Evolutionary conservation across 441 rosid species (phyloP).

Genomic region (Adansonia gregorii): DNA sequence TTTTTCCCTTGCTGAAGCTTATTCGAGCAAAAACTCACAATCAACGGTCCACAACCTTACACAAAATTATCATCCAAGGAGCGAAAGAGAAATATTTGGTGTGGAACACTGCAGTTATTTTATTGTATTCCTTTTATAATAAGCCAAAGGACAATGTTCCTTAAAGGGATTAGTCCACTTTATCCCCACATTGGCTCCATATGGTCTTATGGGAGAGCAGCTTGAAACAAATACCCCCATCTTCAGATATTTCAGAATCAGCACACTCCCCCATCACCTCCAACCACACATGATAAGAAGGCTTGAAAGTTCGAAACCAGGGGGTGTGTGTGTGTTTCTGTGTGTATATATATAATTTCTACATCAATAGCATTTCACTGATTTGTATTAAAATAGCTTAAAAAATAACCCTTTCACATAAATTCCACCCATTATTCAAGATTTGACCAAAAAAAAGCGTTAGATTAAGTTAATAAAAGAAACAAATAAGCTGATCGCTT

Average conservation of each 20-base stretch:
- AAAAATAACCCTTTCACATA: not conserved
- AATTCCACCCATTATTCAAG: conserved; percentile 7
- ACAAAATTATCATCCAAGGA: conserved; percentile 50
- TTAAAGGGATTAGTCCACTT: conserved; percentile 60
- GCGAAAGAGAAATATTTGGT: conserved; percentile 38
- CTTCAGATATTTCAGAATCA: conserved; percentile 39
- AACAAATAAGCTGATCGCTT: not conserved
- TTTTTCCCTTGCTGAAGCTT: conserved; percentile 24
- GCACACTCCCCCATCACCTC: conserved; percentile 28
- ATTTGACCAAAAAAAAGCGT: not conserved
- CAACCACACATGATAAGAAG: conserved; percentile 44
- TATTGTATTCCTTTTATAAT: conserved; percentile 38
- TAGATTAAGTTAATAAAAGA: conserved; percentile 6
- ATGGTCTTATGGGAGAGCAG: conserved; percentile 28
- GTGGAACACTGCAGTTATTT: conserved; percentile 38
- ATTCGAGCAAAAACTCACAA: conserved; percentile 37
- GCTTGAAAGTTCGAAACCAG: conserved; percentile 31
- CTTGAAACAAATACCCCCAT: conserved; percentile 50
- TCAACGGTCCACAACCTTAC: conserved; percentile 42
- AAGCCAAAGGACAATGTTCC: conserved; percentile 64
- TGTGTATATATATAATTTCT: not conserved
- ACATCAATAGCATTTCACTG: conserved; percentile 1
- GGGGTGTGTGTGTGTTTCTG: too few relatives aligned
- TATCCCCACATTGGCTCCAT: conserved; percentile 49
- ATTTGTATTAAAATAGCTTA: not conserved